These are phyloP conservation scores for Colletotrichum spaethianum DNA, from an alignment of 2,329 filamentous ascomycete species.

Conservation along the genomic window DNA sequence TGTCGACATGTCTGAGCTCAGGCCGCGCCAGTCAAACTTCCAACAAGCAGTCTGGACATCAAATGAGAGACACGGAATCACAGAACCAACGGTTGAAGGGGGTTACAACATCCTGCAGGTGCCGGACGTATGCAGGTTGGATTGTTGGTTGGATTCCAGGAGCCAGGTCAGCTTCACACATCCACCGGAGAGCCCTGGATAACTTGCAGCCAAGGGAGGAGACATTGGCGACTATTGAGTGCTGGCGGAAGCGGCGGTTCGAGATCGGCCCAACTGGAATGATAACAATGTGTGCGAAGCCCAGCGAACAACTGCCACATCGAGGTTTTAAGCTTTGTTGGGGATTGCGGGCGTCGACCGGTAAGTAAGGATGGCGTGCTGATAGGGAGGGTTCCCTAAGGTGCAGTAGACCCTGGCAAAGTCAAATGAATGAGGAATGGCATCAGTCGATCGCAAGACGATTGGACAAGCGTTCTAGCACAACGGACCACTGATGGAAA, in stretches of 20 bases:
- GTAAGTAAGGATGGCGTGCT: not conserved
- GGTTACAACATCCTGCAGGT: not conserved
- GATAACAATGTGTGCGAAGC: not conserved
- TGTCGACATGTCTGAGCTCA: not conserved
- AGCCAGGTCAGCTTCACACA: constrained; percentile 11
- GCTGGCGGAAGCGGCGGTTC: constrained; percentile 8
- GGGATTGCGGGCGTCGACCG: not conserved
- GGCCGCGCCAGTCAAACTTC: not conserved
- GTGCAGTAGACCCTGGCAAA: not conserved
- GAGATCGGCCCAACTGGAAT: not conserved
- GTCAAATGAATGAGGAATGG: not conserved
- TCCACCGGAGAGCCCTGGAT: not conserved
- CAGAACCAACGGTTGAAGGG: not conserved
- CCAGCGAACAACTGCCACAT: not conserved
- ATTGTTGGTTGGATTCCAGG: not conserved
- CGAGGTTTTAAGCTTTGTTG: not conserved
- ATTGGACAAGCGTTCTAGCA: not conserved
- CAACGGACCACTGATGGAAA: not conserved
- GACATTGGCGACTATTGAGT: not conserved
- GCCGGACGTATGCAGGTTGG: not conserved
- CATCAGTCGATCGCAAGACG: not conserved
- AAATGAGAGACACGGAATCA: not conserved
- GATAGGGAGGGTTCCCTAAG: not conserved
- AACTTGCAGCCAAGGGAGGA: not conserved
- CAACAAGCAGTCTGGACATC: not conserved